These are phyloP conservation scores for Castanea sativa DNA, from an alignment of 306 rosid species.

Conservation along the genomic window DNA sequence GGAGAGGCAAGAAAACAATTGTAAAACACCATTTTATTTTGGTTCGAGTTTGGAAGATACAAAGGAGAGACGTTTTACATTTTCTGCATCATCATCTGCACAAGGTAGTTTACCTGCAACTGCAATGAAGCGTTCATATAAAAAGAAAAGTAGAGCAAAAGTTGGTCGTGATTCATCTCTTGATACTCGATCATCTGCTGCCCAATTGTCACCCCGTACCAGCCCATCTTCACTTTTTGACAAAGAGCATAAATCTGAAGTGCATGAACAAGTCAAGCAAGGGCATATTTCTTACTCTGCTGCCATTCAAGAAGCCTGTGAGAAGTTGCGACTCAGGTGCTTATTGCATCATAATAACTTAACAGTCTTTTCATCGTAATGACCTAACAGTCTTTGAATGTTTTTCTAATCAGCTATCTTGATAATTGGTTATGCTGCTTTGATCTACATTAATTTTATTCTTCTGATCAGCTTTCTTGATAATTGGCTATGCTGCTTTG, in stretches of 20 bases:
- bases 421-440: slow-evolving; percentile 19
- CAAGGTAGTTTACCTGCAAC: slow-evolving; percentile 29
- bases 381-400: background rate
- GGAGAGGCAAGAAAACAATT: slow-evolving; percentile 34
- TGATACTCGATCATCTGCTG: slow-evolving; percentile 39
- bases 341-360: slow-evolving; percentile 8
- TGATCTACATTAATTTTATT: slow-evolving; percentile 1
- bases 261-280: slow-evolving; percentile 34
- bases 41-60: slow-evolving; percentile 36
- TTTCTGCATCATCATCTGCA: slow-evolving; percentile 52
- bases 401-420: background rate
- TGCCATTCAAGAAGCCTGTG: slow-evolving; percentile 57
- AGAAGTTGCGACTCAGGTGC: slow-evolving; percentile 83
- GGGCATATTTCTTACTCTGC: slow-evolving; percentile 31
- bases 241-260: slow-evolving; percentile 33
- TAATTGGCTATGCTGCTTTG: slow-evolving; percentile 21
- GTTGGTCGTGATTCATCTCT: slow-evolving; percentile 33
- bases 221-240: slow-evolving; percentile 34
- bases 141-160: slow-evolving; percentile 60
- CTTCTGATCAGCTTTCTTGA: slow-evolving; percentile 2
- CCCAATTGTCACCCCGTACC: slow-evolving; percentile 35
- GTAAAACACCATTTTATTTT: slow-evolving; percentile 17
- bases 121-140: slow-evolving; percentile 39
- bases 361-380: background rate
- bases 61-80: slow-evolving; percentile 45